Evolutionary conservation across 83 land plant genomes (phyloP), one percentile per base, ranked within the genome.

Genomic region (Larix sibirica): DNA sequence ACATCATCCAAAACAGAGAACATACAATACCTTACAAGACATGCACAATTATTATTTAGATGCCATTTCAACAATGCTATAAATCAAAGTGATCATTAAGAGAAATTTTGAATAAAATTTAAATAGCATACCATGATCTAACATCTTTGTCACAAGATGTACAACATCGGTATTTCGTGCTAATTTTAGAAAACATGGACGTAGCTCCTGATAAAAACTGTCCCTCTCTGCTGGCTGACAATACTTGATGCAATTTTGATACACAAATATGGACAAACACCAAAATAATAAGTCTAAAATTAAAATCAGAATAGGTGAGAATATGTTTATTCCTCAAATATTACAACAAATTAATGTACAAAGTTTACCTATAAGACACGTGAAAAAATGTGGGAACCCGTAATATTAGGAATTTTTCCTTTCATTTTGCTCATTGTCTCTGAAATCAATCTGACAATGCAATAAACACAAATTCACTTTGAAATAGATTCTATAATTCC

Each of bases 221-320:
- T 91, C 89, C 75, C 91, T 93, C 85, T 98, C 99, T 61, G 79
- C 84, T 75, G 88, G 89, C 59, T 89, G 73, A 79, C 97, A 96
- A 85, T 93, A 90, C 80, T 94, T 98, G 24, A 96, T 82, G 78
- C 99, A 98, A 44, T 97, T 91, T 98, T 97, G 86, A 44, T 70
- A 17, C 61, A 40, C 31, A 44, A 44, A n/a, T n/a, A n/a, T n/a
- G n/a, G n/a, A n/a, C n/a, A n/a, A n/a, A n/a, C n/a, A n/a, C n/a
- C n/a, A 33, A 83, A 82, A 79, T 31, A 21, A 80, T n/a, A 44
- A 79, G 61, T 0, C 20, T 33, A 79, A 10, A 24, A 24, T n/a
- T 54, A 84, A 10, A 61, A 6, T 31, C 20, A 56, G 31, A 21
- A 59, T 31, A 36, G 59, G 12, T 14, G 42, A 47, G 8, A 50